These are phyloP conservation scores for Mediolabrus comicus DNA, from an alignment of 108 stramenopile genomes.

Conservation along the genomic window DNA sequence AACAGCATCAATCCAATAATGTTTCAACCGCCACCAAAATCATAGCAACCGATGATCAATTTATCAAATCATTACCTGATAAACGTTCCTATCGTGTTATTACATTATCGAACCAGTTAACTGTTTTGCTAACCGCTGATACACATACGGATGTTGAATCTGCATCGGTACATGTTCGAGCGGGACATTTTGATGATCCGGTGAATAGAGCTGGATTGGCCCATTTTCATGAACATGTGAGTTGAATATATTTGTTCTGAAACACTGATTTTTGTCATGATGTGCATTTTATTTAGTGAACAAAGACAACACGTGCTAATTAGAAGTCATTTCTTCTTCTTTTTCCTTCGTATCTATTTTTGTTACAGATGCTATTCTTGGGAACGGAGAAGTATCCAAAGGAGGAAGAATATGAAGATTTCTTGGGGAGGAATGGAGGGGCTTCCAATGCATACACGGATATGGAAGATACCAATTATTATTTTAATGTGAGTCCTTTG, in stretches of 20 bases:
- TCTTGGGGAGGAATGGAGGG: constrained; percentile 85
- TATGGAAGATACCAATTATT: constrained; percentile 95
- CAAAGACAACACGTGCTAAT: too few species aligned
- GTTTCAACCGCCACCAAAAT: constrained; percentile 25
- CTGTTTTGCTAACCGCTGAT: constrained; percentile 63
- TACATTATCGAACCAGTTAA: constrained; percentile 63
- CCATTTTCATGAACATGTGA: constrained; percentile 94
- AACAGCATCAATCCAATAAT: background rate
- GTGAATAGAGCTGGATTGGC: constrained; percentile 58
- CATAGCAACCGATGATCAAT: constrained; percentile 60
- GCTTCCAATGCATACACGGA: constrained; percentile 95
- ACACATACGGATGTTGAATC: constrained; percentile 69
- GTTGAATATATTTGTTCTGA: constrained; percentile 16
- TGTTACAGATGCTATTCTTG: constrained; percentile 85
- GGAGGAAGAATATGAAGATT: constrained; percentile 90
- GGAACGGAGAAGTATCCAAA: constrained; percentile 93
- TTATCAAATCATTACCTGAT: constrained; percentile 77
- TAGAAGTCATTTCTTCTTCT: too few species aligned
- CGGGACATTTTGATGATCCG: constrained; percentile 84
- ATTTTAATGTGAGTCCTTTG: constrained; percentile 82
- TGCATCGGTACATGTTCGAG: constrained; percentile 77
- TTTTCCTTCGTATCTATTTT: too few species aligned
- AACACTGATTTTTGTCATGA: background rate
- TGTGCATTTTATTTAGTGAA: background rate
- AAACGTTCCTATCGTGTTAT: constrained; percentile 63